Evolutionary conservation across 495 filamentous ascomycete species (phyloP).

Genomic region (Aspergillus mulundensis): DNA sequence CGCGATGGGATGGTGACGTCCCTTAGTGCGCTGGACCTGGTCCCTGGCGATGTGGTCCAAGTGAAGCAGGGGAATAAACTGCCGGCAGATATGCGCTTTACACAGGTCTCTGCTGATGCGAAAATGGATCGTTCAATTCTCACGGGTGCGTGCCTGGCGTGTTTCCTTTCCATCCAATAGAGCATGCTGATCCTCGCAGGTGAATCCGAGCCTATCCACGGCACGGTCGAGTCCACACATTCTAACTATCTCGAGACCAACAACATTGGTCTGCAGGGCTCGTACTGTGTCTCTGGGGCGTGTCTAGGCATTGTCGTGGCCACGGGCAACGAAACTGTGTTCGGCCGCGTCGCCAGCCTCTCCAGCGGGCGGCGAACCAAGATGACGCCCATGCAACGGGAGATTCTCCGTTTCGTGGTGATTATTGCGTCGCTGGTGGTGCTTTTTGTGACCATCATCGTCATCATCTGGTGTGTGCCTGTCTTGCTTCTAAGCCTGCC

Average conservation of each 20-base stretch:
- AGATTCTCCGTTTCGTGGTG: constrained; percentile 60
- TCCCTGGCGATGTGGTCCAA: constrained; percentile 60
- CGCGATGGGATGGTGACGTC: constrained; percentile 47
- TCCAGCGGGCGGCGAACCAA: constrained; percentile 55
- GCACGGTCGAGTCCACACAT: constrained; percentile 54
- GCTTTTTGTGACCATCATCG: constrained; percentile 49
- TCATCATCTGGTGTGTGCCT: constrained; percentile 51
- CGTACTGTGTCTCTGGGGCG: constrained; percentile 58
- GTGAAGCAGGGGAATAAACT: constrained; percentile 64
- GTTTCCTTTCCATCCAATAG: too few species aligned
- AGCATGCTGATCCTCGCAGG: constrained; percentile 26
- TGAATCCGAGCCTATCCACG: constrained; percentile 56
- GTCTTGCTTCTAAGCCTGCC: too few species aligned
- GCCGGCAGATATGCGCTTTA: constrained; percentile 65
- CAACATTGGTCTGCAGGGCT: constrained; percentile 64
- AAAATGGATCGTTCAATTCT: constrained; percentile 66
- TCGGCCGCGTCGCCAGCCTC: constrained; percentile 61
- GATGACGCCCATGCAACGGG: constrained; percentile 59
- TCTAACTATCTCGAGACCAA: constrained; percentile 70
- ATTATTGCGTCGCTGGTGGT: constrained; percentile 56
- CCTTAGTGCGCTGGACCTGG: constrained; percentile 50
- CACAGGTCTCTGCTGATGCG: constrained; percentile 56
- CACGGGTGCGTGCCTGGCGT: too few species aligned
- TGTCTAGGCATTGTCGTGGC: constrained; percentile 56
- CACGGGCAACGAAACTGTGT: constrained; percentile 56